phyloP scores from a whole-genome alignment of 1,284 basidiomycete genomes.

The Serendipita sp. region DNA sequence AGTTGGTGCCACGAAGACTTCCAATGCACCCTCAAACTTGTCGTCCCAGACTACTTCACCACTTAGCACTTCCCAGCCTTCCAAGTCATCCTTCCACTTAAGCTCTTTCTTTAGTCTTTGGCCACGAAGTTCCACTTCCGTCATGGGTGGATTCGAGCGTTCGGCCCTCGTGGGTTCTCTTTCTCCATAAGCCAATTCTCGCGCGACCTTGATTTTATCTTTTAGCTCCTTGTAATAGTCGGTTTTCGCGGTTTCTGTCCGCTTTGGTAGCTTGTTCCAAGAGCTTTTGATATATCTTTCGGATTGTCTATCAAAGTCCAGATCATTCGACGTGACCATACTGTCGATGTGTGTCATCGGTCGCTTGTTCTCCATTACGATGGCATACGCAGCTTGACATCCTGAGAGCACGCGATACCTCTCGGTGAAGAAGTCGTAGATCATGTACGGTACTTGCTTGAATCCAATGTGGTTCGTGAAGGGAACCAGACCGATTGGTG shows the following conservation, averaged over 20 bases:
- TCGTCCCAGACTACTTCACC: conserved; percentile 68
- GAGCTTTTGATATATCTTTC: conserved; percentile 62
- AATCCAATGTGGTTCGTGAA: conserved; percentile 81
- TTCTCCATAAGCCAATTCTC: conserved; percentile 60
- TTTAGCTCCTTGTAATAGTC: conserved; percentile 69
- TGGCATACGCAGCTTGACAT: conserved; percentile 65
- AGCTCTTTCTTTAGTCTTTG: conserved; percentile 79
- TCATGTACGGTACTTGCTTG: conserved; percentile 76
- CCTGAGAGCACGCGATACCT: conserved; percentile 66
- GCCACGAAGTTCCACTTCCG: conserved; percentile 72
- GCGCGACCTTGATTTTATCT: conserved; percentile 55
- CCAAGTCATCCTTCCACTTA: conserved; percentile 63
- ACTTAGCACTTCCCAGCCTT: conserved; percentile 64
- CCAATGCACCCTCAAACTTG: conserved; percentile 49
- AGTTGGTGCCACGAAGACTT: conserved; percentile 33
- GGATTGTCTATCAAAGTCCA: conserved; percentile 57
- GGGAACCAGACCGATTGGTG: conserved; percentile 78
- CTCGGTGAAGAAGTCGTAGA: conserved; percentile 86
- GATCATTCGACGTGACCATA: conserved; percentile 30
- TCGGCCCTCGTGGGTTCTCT: conserved; percentile 84
- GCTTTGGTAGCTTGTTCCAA: conserved; percentile 39
- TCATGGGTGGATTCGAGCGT: conserved; percentile 63
- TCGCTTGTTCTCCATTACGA: conserved; percentile 54
- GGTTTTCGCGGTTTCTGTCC: conserved; percentile 54
- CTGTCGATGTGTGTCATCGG: conserved; percentile 12